Conservation (phyloP, 805 yeast genomes). For the Vanderwaltozyma yarrowii region DNA sequence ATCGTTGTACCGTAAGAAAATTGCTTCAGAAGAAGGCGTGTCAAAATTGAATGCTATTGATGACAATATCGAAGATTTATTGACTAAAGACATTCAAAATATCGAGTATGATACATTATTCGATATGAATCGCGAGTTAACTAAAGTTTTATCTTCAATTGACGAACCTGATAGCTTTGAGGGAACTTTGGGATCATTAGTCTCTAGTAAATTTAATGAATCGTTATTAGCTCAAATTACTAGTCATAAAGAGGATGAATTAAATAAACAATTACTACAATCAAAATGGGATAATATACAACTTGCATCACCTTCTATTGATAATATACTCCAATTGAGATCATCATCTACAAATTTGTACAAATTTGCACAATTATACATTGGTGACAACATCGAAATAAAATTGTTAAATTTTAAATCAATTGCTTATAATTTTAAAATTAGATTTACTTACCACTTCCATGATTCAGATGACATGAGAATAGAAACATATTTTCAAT, state of each 20-base stretch:
- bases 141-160: not conserved
- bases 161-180: not conserved
- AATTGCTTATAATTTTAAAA: constrained; percentile 35
- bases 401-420: constrained; percentile 38
- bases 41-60: constrained; percentile 3
- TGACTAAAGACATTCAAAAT: not conserved
- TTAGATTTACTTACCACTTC: constrained; percentile 48
- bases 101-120: constrained; percentile 1
- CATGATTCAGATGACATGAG: constrained; percentile 35
- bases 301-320: constrained; percentile 9
- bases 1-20: constrained; percentile 5
- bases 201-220: constrained; percentile 6
- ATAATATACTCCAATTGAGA: constrained; percentile 9
- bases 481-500: constrained; percentile 41
- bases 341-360: constrained; percentile 14
- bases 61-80: constrained; percentile 2
- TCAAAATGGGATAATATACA: constrained; percentile 25
- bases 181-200: too few relatives aligned
- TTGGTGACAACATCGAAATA: constrained; percentile 1
- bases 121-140: not conserved
- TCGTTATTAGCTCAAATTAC: constrained; percentile 7
- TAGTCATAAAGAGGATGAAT: constrained; percentile 4
- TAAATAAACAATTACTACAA: constrained; percentile 13
- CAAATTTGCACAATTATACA: constrained; percentile 10
- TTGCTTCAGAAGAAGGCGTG: constrained; percentile 2